Evolutionary conservation across 2,329 filamentous ascomycete genomes (phyloP).

Genomic region (Podosphaera leucotricha): DNA sequence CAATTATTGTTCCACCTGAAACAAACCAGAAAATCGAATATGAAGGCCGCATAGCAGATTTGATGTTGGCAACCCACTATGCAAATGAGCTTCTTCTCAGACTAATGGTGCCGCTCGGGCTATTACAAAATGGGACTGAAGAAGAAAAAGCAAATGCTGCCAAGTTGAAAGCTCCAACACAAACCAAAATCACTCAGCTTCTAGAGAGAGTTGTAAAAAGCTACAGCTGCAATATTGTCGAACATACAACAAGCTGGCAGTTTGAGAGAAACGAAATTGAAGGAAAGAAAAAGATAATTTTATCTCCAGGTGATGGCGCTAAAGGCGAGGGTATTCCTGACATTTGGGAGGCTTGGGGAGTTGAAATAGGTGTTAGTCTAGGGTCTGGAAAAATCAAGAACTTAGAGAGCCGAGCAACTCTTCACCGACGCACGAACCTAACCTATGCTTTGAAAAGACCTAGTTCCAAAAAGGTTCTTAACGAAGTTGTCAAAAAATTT

Average conservation of each 20-base stretch:
- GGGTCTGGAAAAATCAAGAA: slow-evolving; percentile 89
- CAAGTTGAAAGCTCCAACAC: slow-evolving; percentile 58
- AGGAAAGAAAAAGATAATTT: slow-evolving; percentile 83
- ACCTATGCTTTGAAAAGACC: slow-evolving; percentile 88
- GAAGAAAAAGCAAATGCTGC: slow-evolving; percentile 90
- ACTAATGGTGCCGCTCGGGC: slow-evolving; percentile 74
- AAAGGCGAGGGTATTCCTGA: slow-evolving; percentile 81
- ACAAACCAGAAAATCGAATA: slow-evolving; percentile 39
- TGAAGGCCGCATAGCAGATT: slow-evolving; percentile 58
- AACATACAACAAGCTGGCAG: slow-evolving; percentile 94
- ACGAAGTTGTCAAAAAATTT: slow-evolving; percentile 92
- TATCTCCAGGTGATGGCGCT: slow-evolving; percentile 62
- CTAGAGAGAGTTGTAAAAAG: slow-evolving; percentile 79
- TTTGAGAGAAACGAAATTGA: slow-evolving; percentile 97
- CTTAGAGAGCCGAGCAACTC: slow-evolving; percentile 64
- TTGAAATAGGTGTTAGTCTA: slow-evolving; percentile 81
- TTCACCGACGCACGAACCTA: slow-evolving; percentile 78
- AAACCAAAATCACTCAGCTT: slow-evolving; percentile 65
- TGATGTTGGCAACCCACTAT: slow-evolving; percentile 78
- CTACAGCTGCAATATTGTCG: slow-evolving; percentile 80
- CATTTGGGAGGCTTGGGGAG: slow-evolving; percentile 86
- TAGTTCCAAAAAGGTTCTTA: slow-evolving; percentile 75
- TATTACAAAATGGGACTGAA: slow-evolving; percentile 60
- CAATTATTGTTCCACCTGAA: slow-evolving; percentile 45
- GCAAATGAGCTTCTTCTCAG: slow-evolving; percentile 86